phyloP scores from a whole-genome alignment of 2,329 filamentous ascomycete genomes.

The Phoma sp. region DNA sequence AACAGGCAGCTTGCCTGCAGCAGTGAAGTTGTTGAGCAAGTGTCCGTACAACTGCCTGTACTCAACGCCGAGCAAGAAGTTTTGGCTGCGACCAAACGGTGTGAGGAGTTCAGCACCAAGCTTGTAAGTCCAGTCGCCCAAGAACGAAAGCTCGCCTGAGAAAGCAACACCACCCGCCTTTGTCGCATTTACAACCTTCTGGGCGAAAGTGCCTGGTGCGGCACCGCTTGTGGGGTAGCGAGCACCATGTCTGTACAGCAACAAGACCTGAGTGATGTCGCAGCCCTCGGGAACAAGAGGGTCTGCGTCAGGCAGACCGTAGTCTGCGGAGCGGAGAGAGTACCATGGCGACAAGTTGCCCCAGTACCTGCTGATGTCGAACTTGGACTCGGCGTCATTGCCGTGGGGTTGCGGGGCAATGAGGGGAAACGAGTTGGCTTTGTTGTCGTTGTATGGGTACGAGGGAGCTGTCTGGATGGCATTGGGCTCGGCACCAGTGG shows the following conservation, averaged over 20 bases:
- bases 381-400: slow-evolving; percentile 22
- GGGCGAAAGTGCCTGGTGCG: slow-evolving; percentile 32
- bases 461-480: slow-evolving; percentile 37
- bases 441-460: slow-evolving; percentile 38
- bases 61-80: slow-evolving; percentile 51
- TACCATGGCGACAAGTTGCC: slow-evolving; percentile 42
- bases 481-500: slow-evolving; percentile 35
- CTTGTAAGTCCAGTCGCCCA: slow-evolving; percentile 38
- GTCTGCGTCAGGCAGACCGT: slow-evolving; percentile 35
- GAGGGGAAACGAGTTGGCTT: slow-evolving; percentile 31
- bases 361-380: slow-evolving; percentile 42
- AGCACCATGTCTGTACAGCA: slow-evolving; percentile 41
- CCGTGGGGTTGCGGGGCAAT: slow-evolving; percentile 33
- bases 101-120: slow-evolving; percentile 41
- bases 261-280: slow-evolving; percentile 36
- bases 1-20: slow-evolving; percentile 46
- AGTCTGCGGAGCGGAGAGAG: slow-evolving; percentile 36
- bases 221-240: slow-evolving; percentile 39
- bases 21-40: slow-evolving; percentile 54
- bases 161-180: slow-evolving; percentile 31
- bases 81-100: slow-evolving; percentile 44
- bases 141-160: slow-evolving; percentile 36
- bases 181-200: slow-evolving; percentile 35
- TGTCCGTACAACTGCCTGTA: slow-evolving; percentile 53
- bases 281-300: slow-evolving; percentile 36